Percentiles rank a stretch among this genome's conserved stretches.
These are phyloP conservation scores for Globisporangium mamillatum DNA, from an alignment of 352 stramenopile species.

Conservation along the genomic window DNA sequence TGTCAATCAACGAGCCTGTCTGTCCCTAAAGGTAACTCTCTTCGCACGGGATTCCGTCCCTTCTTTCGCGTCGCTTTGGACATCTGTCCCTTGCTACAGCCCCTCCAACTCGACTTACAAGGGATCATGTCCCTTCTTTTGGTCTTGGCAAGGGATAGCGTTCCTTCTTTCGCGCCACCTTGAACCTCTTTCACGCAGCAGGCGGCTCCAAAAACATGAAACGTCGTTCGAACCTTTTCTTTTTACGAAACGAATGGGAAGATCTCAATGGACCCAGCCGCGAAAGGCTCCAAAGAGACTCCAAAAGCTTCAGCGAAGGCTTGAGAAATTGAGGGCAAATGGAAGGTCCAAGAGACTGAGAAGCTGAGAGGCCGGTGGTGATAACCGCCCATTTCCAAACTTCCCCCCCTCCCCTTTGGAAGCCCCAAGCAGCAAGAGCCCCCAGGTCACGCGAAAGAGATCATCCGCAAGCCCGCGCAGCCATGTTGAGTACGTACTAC, in stretches of 20 bases:
- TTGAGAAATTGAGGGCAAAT: not conserved
- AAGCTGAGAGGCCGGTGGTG: not conserved
- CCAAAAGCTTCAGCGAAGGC: not conserved
- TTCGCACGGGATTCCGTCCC: not conserved
- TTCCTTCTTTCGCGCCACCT: not conserved
- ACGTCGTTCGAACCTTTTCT: conserved; percentile 1
- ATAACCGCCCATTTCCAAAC: conserved; percentile 1
- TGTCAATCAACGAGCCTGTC: not conserved
- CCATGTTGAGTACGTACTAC: conserved; percentile 4
- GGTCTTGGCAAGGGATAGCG: not conserved
- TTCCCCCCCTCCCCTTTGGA: not conserved
- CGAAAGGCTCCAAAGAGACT: not conserved
- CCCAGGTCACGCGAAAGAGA: not conserved
- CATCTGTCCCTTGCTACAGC: not conserved
- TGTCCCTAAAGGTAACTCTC: not conserved
- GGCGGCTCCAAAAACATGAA: conserved; percentile 5
- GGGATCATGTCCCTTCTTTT: not conserved
- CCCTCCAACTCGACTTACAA: not conserved
- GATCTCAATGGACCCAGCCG: not conserved
- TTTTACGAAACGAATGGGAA: not conserved
- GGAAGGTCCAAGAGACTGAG: no score
- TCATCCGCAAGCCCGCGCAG: not conserved
- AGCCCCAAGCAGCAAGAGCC: not conserved
- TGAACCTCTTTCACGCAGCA: not conserved
- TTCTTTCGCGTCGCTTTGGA: not conserved